A percentile compares a stretch with the other conserved stretches of the same genome.
Conservation (phyloP, 495 filamentous ascomycete genomes). For the Pyrenula massariospora region DNA sequence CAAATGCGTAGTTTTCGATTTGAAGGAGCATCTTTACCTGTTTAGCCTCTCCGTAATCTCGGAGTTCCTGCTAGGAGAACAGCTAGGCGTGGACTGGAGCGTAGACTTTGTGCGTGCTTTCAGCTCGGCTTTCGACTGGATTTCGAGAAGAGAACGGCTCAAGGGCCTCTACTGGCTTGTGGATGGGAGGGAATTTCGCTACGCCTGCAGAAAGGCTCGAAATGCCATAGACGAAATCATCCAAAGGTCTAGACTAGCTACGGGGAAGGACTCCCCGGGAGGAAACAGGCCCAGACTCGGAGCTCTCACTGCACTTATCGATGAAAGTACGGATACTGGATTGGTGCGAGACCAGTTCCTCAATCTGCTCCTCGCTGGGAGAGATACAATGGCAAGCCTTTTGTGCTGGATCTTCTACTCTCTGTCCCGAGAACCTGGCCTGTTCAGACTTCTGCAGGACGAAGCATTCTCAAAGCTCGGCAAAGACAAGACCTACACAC, state of each 20-base stretch:
- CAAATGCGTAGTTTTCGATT: neutral
- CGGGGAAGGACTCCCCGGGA: constrained; percentile 13
- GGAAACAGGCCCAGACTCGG: constrained; percentile 29
- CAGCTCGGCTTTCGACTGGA: constrained; percentile 23
- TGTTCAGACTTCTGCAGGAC: constrained; percentile 36
- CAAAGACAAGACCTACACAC: constrained; percentile 27
- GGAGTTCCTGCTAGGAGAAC: neutral
- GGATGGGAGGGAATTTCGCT: constrained; percentile 22
- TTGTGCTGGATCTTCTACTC: constrained; percentile 51
- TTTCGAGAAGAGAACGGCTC: constrained; percentile 27
- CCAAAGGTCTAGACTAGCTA: constrained; percentile 25
- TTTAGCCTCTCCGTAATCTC: neutral
- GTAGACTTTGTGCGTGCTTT: constrained; percentile 28
- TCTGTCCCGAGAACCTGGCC: constrained; percentile 37
- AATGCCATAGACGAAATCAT: constrained; percentile 38
- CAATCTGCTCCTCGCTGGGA: constrained; percentile 50
- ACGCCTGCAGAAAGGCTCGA: constrained; percentile 26
- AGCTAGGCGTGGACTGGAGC: neutral
- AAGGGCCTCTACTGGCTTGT: constrained; percentile 31
- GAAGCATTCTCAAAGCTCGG: constrained; percentile 70
- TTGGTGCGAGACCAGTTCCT: constrained; percentile 51
- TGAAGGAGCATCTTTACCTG: neutral
- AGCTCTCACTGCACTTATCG: constrained; percentile 53
- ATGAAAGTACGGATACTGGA: constrained; percentile 41
- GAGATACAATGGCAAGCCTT: constrained; percentile 60